Base-by-base conservation (phyloP, 1,284 basidiomycete species). In the Dichomitus squalens region DNA sequence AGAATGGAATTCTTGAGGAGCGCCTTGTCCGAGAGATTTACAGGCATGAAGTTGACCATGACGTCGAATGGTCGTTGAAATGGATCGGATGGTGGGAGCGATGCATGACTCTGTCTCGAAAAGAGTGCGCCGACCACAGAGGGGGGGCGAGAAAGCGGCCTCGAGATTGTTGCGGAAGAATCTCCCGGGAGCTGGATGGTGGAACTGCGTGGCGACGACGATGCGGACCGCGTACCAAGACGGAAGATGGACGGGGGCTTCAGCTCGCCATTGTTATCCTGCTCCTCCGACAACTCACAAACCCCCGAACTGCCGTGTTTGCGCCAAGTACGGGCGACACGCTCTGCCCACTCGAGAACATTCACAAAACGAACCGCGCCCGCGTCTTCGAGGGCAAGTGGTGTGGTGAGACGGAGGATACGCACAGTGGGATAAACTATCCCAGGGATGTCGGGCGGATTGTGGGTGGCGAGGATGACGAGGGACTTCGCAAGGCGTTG, bases 281-380 rank as follows among this genome's bases (percentile, higher is more conserved):
- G 65, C 20, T 63, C 65, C 53, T 78, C 76, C 9, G 56, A 52
- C 20, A 77, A 62, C 47, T 75, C 72, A 40, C 67, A 59, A 8
- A 72, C 63, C 38, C 73, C 73, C 4, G 64, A 64, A n/a, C 71
- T 72, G 20, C 72, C 72, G 31, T 68, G 56, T 40, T 70, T 70
- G 2, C 79, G 73, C 82, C 82, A 85, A 0, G 73, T 48, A 18
- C 74, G 71, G 0, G 78, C 80, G 11, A 84, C 75, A 27, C 76
- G 77, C 57, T 82, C 79, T 0, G 83, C 84, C 66, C 81, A 79
- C 46, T 84, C 80, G 20, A 84, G 72, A 2, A 82, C 67, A 52
- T 72, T 70, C n/a, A 80, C 78, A 56, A 86, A 76, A 8, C 78
- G 76, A 7, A 82, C 69, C 1, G 83, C 81, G 36, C 79, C 79